Base-by-base conservation (phyloP, 2,329 filamentous ascomycete species). In the Cercospora sp. region DNA sequence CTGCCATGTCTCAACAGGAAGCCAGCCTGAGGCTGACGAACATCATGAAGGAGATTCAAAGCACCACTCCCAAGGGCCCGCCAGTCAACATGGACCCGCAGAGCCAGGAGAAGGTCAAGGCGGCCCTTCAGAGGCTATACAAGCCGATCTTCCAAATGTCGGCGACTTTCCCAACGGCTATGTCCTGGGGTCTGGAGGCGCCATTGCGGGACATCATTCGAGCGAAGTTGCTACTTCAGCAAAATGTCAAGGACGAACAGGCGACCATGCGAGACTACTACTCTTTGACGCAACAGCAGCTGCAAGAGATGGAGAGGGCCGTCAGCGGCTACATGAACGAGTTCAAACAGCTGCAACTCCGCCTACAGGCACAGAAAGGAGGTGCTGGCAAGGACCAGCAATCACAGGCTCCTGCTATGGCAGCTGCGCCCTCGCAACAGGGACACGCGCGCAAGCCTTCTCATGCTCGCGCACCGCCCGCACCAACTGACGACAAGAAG, bases 401-500 rank as follows among this genome's bases (percentile, higher is more conserved):
- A 48, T 36, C 63, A 33, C 57, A 39, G 39, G 63, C 67, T 23
- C 53, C 67, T n/a, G 8, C 63, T 1, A 73, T 73, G 69, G 72
- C 64, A 12, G 68, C 69, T 30, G 68, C 68, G 18, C 53, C 68
- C 4, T 72, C 74, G 20, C 72, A 73, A 64, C 70, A 71, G 55
- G 65, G 69, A 18, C 74, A 76, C 36, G 60, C 31, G 12, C 66
- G 74, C 33, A 77, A 76, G 63, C 20, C 70, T 16, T 77, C 76
- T 20, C 73, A 65, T 55, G 68, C 68, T 23, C 75, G 74, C 59
- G 70, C 74, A 16, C 76, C 76, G 7, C 73, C 76, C 30, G 76
- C 76, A 20, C 76, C 76, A 3, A 77, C 75, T 1, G 76, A 77
- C n/a, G 71, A 77, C 69, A 77, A 77, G 70, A 71, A 71, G 9